Evolutionary conservation across 2,329 filamentous ascomycete genomes (phyloP).

Genomic region (Paraphaeosphaeria sporulosa): DNA sequence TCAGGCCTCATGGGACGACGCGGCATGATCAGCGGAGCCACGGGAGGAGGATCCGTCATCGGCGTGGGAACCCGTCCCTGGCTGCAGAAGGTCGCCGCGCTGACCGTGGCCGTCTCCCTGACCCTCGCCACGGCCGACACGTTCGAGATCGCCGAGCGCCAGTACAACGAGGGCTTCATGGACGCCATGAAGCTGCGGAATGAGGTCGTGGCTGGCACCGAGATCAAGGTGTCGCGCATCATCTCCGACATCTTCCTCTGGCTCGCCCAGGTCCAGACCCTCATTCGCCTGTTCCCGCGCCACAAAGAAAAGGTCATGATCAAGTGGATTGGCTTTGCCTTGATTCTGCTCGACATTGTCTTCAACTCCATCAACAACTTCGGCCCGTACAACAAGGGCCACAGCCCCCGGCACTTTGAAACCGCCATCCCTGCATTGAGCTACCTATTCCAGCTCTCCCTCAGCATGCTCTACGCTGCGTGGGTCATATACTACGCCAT

Average conservation of each 20-base stretch:
- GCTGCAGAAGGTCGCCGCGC: slow-evolving; percentile 77
- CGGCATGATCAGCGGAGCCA: slow-evolving; percentile 83
- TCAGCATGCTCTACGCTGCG: slow-evolving; percentile 87
- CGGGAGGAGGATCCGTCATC: slow-evolving; percentile 68
- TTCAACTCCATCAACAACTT: slow-evolving; percentile 95
- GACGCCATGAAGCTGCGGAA: slow-evolving; percentile 79
- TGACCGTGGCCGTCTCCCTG: slow-evolving; percentile 77
- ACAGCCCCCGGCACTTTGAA: slow-evolving; percentile 77
- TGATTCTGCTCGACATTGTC: slow-evolving; percentile 88
- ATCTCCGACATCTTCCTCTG: slow-evolving; percentile 97
- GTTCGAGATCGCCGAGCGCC: slow-evolving; percentile 80
- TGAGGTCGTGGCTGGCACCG: slow-evolving; percentile 81
- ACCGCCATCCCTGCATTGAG: slow-evolving; percentile 90
- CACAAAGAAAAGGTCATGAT: slow-evolving; percentile 98
- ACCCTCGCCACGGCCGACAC: slow-evolving; percentile 94
- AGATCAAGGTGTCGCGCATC: slow-evolving; percentile 88
- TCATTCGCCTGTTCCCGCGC: slow-evolving; percentile 93
- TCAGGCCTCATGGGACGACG: slow-evolving; percentile 80
- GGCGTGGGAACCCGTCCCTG: slow-evolving; percentile 91
- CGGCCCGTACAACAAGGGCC: slow-evolving; percentile 60
- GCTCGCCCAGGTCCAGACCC: slow-evolving; percentile 95
- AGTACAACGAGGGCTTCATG: slow-evolving; percentile 81
- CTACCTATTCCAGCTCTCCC: slow-evolving; percentile 87
- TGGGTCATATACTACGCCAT: slow-evolving; percentile 94
- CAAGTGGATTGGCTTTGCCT: slow-evolving; percentile 95